A percentile compares a stretch with the other conserved stretches of the same genome.
Evolutionary conservation across 148 eudicot genomes (phyloP).

Genomic region (Persicaria maculosa): DNA sequence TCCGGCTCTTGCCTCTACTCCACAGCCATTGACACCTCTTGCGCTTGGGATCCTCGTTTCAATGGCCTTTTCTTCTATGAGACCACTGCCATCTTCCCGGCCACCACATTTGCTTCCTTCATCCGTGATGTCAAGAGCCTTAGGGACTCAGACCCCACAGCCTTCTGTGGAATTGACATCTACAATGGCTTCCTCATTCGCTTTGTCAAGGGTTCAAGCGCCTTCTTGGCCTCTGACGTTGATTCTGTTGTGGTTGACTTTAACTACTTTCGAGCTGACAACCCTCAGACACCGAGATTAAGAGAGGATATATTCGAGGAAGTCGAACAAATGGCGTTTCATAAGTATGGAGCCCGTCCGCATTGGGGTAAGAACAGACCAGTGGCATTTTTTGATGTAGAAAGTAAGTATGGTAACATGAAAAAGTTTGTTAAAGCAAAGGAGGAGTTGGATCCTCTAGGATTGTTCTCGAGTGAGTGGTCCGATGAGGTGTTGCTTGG

Average conservation of each 20-base stretch:
- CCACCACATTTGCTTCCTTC: constrained; percentile 40
- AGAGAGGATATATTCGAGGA: constrained; percentile 64
- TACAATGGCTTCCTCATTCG: constrained; percentile 70
- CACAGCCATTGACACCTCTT: constrained; percentile 22
- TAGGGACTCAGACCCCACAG: constrained; percentile 38
- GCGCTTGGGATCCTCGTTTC: constrained; percentile 75
- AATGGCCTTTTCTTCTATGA: constrained; percentile 67
- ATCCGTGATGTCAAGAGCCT: constrained; percentile 49
- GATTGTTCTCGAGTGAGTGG: constrained; percentile 68
- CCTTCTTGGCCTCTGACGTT: constrained; percentile 50
- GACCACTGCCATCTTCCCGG: constrained; percentile 52
- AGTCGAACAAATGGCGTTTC: constrained; percentile 76
- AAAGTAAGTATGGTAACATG: constrained; percentile 39
- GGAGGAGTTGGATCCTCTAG: constrained; percentile 37
- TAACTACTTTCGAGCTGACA: constrained; percentile 63
- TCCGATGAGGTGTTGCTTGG: constrained; percentile 58
- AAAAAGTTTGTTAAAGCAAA: constrained; percentile 44
- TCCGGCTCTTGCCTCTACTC: constrained; percentile 80
- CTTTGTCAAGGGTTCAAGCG: constrained; percentile 45
- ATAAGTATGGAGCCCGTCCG: constrained; percentile 70
- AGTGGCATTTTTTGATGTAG: constrained; percentile 41
- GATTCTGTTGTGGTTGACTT: constrained; percentile 61
- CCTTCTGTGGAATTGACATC: constrained; percentile 55
- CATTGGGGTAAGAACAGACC: constrained; percentile 85
- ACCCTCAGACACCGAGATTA: constrained; percentile 41